Evolutionary conservation across 805 yeast genomes (phyloP), one percentile per base, ranked within the genome.

Genomic region (Candida nitratophila): DNA sequence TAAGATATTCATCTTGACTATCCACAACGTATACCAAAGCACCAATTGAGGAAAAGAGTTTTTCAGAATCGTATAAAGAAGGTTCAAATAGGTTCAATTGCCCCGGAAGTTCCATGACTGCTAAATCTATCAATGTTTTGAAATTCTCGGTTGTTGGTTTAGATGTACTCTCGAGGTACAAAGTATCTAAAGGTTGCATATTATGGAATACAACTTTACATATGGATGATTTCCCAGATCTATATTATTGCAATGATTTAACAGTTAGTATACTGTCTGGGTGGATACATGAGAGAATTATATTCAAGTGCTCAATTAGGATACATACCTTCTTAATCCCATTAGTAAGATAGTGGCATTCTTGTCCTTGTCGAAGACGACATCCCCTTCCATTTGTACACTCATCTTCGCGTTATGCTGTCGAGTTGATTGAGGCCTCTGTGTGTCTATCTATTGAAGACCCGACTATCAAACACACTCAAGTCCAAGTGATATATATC

Each of bases 191-290:
- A 1, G 99, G 97, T 58, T 86, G 96, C 95, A 93, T 88, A 59
- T 87, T 86, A 62, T 91, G 96, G 64, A 93, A 93, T 2, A 93
- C 95, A 14, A 93, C 98, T 59, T 91, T 89, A 56, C 96, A 83
- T 29, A 93, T 93, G 3, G 97, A 89, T 9, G 96, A 87, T 64
- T 93, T 93, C 14, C 99, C 99, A 19, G 91, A 86, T 60, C 86
- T 70, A 22, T n/a, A 26, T 17, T 15, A 11, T 8, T 16, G 6
- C 19, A 32, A 16, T 11, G 14, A 20, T 14, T 11, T 10, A 15
- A 19, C 14, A 16, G 41, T 37, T 26, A 41, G 34, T 35, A 44
- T 12, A 24, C 19, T n/a, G 20, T n/a, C n/a, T n/a, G n/a, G n/a
- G n/a, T n/a, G n/a, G n/a, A n/a, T n/a, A n/a, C n/a, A n/a, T n/a